Evolutionary conservation across 768 basidiomycete genomes (phyloP), one percentile per base, ranked within the genome.

Genomic region (Trametes cingulata): DNA sequence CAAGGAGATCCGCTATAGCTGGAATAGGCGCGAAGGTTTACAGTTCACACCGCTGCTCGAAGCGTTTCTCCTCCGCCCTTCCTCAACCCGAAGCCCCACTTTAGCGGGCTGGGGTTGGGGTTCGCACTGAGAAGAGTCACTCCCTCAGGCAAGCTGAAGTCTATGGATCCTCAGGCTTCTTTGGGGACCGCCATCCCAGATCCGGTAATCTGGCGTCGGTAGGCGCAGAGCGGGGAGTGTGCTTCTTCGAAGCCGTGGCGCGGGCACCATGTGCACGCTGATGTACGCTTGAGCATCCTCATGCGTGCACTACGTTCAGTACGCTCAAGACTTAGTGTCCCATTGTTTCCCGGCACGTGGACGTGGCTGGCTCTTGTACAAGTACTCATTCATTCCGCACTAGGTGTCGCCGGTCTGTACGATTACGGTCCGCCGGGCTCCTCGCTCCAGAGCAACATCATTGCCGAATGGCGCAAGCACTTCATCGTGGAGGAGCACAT

Each of bases 401-500:
- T 66, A 96, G 95, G 96, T 75, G 91, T 98, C 66, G 95, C 95
- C 63, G 97, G 97, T 53, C 79, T 99, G 42, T 99, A 98, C 77
- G 97, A 98, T 76, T 98, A 97, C 70, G 95, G 96, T 42, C 96
- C 95, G 53, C 93, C 96, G 0, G 96, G 97, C 60, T 95, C 97
- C 1, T 85, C 94, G 2, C 82, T 98, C 35, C 95, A 98, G 69
- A 93, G 96, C 60, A 98, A 98, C 80, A 93, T 99, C 76, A 88
- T 98, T 71, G 79, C 90, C 0, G 92, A 92, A 81, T 98, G 96
- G 97, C 83, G 96, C 55, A 90, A 90, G 72, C 97, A 98, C 77
- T 98, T 98, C 71, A 98, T 99, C 79, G 82, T 98, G 70, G 93
- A 98, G 69, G 96, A 99, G 69, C 85, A 91, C 76, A 99, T 98